These are phyloP conservation scores for Yamadazyma epiphylla DNA, from an alignment of 1,139 yeast genomes.

Conservation along the genomic window DNA sequence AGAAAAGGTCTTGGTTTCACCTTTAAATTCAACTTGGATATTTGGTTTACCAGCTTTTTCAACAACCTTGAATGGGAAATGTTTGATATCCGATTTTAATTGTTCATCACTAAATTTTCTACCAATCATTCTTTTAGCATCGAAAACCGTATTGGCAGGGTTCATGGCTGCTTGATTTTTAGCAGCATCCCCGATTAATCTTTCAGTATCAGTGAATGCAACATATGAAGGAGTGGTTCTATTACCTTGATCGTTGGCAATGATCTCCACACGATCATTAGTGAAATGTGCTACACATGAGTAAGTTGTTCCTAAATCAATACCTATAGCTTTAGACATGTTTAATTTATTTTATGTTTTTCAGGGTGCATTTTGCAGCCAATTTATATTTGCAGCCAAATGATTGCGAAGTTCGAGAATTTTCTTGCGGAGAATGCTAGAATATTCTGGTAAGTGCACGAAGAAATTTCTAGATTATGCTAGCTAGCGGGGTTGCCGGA, in stretches of 20 bases:
- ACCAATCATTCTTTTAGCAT: constrained; percentile 68
- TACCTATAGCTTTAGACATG: constrained; percentile 74
- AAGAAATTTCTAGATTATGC: neutral
- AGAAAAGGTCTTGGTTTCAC: constrained; percentile 59
- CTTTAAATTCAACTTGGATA: constrained; percentile 60
- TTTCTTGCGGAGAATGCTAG: constrained; percentile 3
- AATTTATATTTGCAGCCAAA: constrained; percentile 1
- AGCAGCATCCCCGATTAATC: constrained; percentile 70
- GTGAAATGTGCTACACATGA: constrained; percentile 75
- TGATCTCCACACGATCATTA: constrained; percentile 66
- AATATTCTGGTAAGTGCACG: neutral
- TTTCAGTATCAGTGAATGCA: constrained; percentile 63
- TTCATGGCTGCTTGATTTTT: constrained; percentile 71
- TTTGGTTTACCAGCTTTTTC: constrained; percentile 57
- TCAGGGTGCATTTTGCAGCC: neutral
- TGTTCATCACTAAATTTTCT: constrained; percentile 58
- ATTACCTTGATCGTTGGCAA: constrained; percentile 70
- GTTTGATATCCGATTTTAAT: constrained; percentile 54
- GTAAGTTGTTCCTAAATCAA: constrained; percentile 79
- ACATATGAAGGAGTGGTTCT: constrained; percentile 70
- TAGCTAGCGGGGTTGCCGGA: too few species aligned
- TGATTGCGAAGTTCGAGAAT: constrained; percentile 9
- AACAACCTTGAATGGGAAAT: constrained; percentile 59
- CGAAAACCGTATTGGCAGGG: constrained; percentile 63
- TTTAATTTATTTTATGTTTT: constrained; percentile 1